Evolutionary conservation across 2,329 filamentous ascomycete genomes (phyloP).

Genomic region (Lecanicillium sp.): DNA sequence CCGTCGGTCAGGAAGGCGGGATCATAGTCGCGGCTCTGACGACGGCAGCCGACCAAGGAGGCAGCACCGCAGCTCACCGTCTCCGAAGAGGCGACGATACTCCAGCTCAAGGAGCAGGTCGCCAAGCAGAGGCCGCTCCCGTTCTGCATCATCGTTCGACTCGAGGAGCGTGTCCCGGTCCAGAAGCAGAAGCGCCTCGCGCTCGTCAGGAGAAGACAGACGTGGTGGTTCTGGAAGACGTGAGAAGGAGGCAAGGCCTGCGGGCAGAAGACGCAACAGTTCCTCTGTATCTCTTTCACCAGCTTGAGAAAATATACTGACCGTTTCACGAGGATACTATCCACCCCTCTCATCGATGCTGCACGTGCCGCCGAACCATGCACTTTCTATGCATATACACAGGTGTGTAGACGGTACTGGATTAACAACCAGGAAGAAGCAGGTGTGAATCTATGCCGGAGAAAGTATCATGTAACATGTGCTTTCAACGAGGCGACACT

Average conservation of each 20-base stretch:
- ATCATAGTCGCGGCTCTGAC: slow-evolving; percentile 12
- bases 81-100: slow-evolving; percentile 42
- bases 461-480: too few relatives aligned
- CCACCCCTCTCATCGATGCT: too few relatives aligned
- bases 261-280: slow-evolving; percentile 36
- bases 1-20: slow-evolving; percentile 15
- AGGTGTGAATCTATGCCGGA: too few relatives aligned
- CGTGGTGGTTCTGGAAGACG: slow-evolving; percentile 16
- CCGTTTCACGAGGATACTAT: slow-evolving; percentile 25
- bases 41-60: slow-evolving; percentile 14
- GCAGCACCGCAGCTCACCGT: slow-evolving; percentile 29
- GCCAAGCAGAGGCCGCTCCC: slow-evolving; percentile 28
- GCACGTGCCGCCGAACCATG: too few relatives aligned
- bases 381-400: too few relatives aligned
- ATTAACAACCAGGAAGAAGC: too few relatives aligned
- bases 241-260: slow-evolving; percentile 7
- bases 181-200: slow-evolving; percentile 19
- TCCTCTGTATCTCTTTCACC: slow-evolving; percentile 42
- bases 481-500: too few relatives aligned
- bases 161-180: slow-evolving; percentile 34
- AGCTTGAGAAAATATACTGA: slow-evolving; percentile 48
- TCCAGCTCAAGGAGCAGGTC: slow-evolving; percentile 42
- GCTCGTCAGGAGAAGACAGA: slow-evolving; percentile 11
- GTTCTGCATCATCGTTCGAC: slow-evolving; percentile 24
- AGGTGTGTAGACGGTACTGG: too few relatives aligned